Percentiles rank a stretch among this genome's conserved stretches.
Conservation (phyloP, 768 basidiomycete genomes). For the Pulveroboletus sp. region DNA sequence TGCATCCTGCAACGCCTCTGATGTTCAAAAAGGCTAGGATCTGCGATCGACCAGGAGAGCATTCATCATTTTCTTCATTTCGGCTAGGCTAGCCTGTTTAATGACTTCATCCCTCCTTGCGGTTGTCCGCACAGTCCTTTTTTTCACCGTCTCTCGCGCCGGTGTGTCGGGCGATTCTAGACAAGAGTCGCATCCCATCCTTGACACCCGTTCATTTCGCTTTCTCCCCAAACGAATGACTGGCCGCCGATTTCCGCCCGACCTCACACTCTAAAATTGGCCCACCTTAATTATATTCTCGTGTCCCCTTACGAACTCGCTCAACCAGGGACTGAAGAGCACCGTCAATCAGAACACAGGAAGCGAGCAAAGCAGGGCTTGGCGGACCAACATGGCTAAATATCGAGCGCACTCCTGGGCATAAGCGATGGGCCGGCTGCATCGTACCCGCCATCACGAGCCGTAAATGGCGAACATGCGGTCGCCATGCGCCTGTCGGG, state of each 20-base stretch:
- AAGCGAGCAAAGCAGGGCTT: not conserved
- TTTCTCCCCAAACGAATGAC: not conserved
- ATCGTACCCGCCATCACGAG: slow-evolving; percentile 15
- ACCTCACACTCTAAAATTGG: not conserved
- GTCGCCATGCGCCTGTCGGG: slow-evolving; percentile 28
- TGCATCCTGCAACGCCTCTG: not conserved
- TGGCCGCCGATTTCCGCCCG: slow-evolving; percentile 1
- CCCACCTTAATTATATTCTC: not conserved
- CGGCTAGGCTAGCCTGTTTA: slow-evolving; percentile 16
- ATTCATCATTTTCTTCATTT: slow-evolving; percentile 22
- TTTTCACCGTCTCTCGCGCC: not conserved
- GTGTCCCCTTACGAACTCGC: not conserved
- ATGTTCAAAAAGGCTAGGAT: slow-evolving; percentile 9
- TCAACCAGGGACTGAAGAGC: too few relatives aligned
- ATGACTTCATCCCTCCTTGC: slow-evolving; percentile 13
- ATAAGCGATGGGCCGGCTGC: slow-evolving; percentile 17
- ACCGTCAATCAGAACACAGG: not conserved
- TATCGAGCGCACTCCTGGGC: slow-evolving; percentile 1
- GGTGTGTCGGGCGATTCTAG: slow-evolving; percentile 10
- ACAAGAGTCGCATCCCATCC: slow-evolving; percentile 3
- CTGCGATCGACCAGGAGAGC: slow-evolving; percentile 23
- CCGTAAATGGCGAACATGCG: slow-evolving; percentile 34
- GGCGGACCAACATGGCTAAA: slow-evolving; percentile 3
- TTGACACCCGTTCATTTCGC: slow-evolving; percentile 12
- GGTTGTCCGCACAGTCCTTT: slow-evolving; percentile 1